A percentile compares a stretch with the other conserved stretches of the same genome.
phyloP scores from a whole-genome alignment of 352 stramenopile genomes.

The Pythium volutum region DNA sequence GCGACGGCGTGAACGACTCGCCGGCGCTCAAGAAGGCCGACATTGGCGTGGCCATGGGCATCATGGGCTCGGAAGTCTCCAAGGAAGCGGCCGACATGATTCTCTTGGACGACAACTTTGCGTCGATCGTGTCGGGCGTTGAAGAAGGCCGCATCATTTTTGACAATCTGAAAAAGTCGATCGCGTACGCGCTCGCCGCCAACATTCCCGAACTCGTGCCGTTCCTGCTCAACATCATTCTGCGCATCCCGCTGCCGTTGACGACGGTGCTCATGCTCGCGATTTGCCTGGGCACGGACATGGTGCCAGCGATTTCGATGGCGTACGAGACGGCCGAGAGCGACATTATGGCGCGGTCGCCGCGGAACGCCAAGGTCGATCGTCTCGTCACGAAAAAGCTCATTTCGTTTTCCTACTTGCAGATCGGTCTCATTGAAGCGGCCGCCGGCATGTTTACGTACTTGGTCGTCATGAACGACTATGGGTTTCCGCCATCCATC shows the following conservation, averaged over 20 bases:
- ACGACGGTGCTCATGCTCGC: constrained; percentile 90
- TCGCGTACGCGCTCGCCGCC: constrained; percentile 89
- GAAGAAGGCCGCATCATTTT: constrained; percentile 95
- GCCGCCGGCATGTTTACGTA: constrained; percentile 87
- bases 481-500: constrained; percentile 76
- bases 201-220: constrained; percentile 90
- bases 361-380: constrained; percentile 77
- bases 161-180: constrained; percentile 94
- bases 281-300: constrained; percentile 92
- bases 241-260: constrained; percentile 87
- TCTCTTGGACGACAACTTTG: constrained; percentile 98
- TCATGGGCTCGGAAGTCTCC: constrained; percentile 95
- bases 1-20: constrained; percentile 98
- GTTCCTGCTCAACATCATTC: constrained; percentile 83
- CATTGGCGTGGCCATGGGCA: constrained; percentile 98
- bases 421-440: constrained; percentile 90
- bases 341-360: constrained; percentile 85
- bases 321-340: constrained; percentile 87
- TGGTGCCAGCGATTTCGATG: constrained; percentile 91
- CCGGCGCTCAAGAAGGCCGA: constrained; percentile 96
- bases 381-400: constrained; percentile 89
- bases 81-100: constrained; percentile 96
- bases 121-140: constrained; percentile 94
- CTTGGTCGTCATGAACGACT: constrained; percentile 86
- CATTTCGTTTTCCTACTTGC: constrained; percentile 82